Base-by-base conservation (phyloP, 2,329 filamentous ascomycete species). In the Paracoccidioides brasiliensis region DNA sequence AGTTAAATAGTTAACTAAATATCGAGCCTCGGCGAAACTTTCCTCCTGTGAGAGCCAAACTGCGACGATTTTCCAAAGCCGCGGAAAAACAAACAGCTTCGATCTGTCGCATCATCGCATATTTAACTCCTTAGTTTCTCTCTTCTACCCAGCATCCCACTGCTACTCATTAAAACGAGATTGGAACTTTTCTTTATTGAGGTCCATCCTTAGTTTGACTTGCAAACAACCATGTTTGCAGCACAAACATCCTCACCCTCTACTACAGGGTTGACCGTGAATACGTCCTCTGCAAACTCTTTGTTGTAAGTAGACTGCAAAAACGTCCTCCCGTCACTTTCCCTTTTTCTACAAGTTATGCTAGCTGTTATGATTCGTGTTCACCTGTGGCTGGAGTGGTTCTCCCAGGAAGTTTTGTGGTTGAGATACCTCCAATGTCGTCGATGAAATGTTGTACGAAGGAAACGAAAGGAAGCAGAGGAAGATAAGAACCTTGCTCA, bases 261-360 rank as follows among this genome's bases (percentile, higher is more conserved):
- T 10, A 14, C 46, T 10, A 57, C 58, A n/a, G 55, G 60, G 14
- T 32, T 62, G 35, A 59, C 55, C 2, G 54, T 62, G 37, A 62
- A 62, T 53, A 62, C 60, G 4, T 53, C 59, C 2, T 55, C 56
- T 15, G 57, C 60, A 9, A 61, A 60, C 43, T 56, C 58, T 30
- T 52, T 62, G 35, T 60, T 61, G 60, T 61, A 57, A 60, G 60
- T 58, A 30, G 5, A 43, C 5, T 14, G 28, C 5, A 46, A 28
- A 41, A 12, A 10, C n/a, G 10, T 6, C 22, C 32, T 49, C 8
- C 9, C 43, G 7, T 53, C 12, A 48, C 35, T 30, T n/a, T 30
- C n/a, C 22, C 5, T 12, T 28, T 32, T 48, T 28, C 32, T 37
- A 37, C 44, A 32, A 30, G 5, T 42, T 42, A 41, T 48, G 14